Conservation (phyloP, 768 basidiomycete species). For the Gymnopilus dilepis region DNA sequence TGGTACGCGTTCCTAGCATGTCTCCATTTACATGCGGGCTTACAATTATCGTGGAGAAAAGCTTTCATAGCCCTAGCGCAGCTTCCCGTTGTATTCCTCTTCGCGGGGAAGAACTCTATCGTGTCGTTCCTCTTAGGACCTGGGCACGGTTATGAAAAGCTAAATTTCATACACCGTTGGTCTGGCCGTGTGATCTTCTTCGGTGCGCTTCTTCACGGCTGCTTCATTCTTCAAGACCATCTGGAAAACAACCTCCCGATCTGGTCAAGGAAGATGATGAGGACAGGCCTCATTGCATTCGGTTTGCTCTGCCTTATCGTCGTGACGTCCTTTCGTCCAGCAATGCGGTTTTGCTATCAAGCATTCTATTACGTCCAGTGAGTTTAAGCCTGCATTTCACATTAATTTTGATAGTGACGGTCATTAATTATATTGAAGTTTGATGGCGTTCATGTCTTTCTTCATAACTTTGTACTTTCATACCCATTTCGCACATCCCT, state of each 20-base stretch:
- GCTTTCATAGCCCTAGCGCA: constrained; percentile 65
- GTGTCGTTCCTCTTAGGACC: constrained; percentile 66
- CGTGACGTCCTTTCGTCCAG: constrained; percentile 64
- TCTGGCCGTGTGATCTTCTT: constrained; percentile 61
- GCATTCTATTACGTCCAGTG: constrained; percentile 79
- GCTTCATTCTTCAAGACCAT: constrained; percentile 81
- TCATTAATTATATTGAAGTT: too few relatives aligned
- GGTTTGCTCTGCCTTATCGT: constrained; percentile 67
- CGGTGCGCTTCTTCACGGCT: constrained; percentile 57
- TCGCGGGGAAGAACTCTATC: constrained; percentile 69
- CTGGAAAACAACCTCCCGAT: constrained; percentile 59
- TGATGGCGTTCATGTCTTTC: constrained; percentile 61
- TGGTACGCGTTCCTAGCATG: constrained; percentile 45
- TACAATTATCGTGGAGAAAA: constrained; percentile 4
- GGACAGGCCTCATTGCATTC: constrained; percentile 73
- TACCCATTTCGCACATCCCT: constrained; percentile 78
- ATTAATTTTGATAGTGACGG: too few relatives aligned
- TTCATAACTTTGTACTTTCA: constrained; percentile 85
- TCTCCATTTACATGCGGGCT: neutral
- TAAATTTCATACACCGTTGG: constrained; percentile 80
- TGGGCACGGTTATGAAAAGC: constrained; percentile 69
- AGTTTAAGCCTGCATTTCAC: too few relatives aligned
- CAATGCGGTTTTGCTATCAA: constrained; percentile 68
- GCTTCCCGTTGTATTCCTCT: constrained; percentile 62
- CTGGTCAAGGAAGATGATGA: constrained; percentile 73